Base-by-base conservation (phyloP, 257 asterid genomes). In the Sherardia arvensis region DNA sequence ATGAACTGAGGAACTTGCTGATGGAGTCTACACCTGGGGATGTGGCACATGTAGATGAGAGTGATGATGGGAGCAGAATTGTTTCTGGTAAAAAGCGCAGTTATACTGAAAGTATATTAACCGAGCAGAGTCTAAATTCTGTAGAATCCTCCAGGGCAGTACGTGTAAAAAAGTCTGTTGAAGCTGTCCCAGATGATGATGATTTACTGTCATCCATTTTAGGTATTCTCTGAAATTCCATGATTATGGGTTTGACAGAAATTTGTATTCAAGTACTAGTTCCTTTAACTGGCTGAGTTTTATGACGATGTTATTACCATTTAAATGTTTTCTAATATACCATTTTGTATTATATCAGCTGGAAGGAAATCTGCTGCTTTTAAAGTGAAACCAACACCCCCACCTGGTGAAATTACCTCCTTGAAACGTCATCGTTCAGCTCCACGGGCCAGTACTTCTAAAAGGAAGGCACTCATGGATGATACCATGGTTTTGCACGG, bases 401-500 rank as follows among this genome's bases (percentile, higher is more conserved):
- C 75, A 38, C 80, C 78, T 76, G 78, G 73, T 62, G 96, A 81
- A 77, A 85, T 62, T 71, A 80, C 91, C 43, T 92, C 96, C 57
- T 36, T 70, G 57, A 92, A 92, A 75, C 87, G 91, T 61, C 74
- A 80, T 3, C 86, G 86, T 43, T 61, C 85, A 53, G 81, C 84
- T 81, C 71, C 80, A 0, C 87, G 91, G 53, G 68, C 85, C 65
- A 74, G 71, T 78, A 74, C 84, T 60, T 68, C 76, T 68, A 92
- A 92, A 83, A 82, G 97, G 83, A 92, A 85, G 83, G 78, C 87
- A 65, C 91, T 84, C 30, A 80, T 87, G 86, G 99, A 92, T 67
- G 99, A 92, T 38, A 77, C 90, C 30, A 92, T 92, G 99, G 99
- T 89, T 77, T 79, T 92, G 85, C 99, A 92, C 45, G 99, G 99